These are phyloP conservation scores for Puccinia polysora DNA, from an alignment of 1,284 basidiomycete genomes.

Conservation along the genomic window DNA sequence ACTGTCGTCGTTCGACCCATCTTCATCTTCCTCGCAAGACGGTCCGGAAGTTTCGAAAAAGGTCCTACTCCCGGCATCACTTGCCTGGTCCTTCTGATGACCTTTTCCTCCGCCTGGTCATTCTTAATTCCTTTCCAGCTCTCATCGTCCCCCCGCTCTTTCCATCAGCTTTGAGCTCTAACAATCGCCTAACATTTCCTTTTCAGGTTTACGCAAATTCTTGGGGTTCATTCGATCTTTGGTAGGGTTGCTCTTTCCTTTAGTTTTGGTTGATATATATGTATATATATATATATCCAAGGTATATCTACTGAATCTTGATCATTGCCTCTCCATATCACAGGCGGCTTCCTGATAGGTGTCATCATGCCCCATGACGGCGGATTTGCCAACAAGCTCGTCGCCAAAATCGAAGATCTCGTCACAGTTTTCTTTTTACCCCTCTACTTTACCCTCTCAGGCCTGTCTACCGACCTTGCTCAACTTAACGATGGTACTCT, in stretches of 20 bases:
- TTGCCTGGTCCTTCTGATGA: conserved; percentile 41
- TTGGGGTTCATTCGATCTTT: conserved; percentile 55
- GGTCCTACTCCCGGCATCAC: conserved; percentile 38
- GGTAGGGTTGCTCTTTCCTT: conserved; percentile 53
- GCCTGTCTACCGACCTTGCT: conserved; percentile 69
- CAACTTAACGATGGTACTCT: conserved; percentile 62
- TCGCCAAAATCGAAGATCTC: conserved; percentile 46
- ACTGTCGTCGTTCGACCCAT: conserved; percentile 28
- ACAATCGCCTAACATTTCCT: no score
- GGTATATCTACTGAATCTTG: no score
- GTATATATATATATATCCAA: no score
- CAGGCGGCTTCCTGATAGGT: conserved; percentile 60
- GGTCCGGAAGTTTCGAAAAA: conserved; percentile 36
- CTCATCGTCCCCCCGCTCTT: conserved; percentile 46
- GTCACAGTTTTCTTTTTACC: conserved; percentile 51
- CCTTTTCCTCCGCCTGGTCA: conserved; percentile 38
- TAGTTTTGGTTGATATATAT: conserved; percentile 48
- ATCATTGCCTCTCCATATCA: not conserved
- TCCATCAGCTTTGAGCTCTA: no score
- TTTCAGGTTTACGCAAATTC: conserved; percentile 51
- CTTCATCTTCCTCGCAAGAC: conserved; percentile 29
- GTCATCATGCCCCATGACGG: conserved; percentile 82
- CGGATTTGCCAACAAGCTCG: conserved; percentile 58
- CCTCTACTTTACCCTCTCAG: conserved; percentile 54
- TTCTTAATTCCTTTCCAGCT: conserved; percentile 47